Percentiles rank a stretch among this genome's conserved stretches.
phyloP scores from a whole-genome alignment of 108 stramenopile genomes.

The Nitzschia sp. region DNA sequence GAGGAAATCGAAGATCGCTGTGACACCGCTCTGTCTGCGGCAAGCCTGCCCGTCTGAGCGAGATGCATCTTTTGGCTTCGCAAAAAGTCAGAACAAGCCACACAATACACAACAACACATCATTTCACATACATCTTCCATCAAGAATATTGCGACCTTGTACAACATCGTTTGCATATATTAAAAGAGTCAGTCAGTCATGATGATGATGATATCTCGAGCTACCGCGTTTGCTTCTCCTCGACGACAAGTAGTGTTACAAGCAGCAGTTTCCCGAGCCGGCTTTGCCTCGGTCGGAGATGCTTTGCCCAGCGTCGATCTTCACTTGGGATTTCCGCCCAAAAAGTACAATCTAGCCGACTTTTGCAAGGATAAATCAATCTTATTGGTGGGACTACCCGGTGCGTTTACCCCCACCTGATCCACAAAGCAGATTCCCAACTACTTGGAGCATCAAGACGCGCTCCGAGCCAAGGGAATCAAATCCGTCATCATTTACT shows the following conservation, averaged over 20 bases:
- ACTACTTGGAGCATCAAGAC: constrained; percentile 77
- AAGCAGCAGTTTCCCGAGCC: not conserved
- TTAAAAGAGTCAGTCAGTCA: not conserved
- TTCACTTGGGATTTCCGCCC: constrained; percentile 51
- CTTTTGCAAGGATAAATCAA: constrained; percentile 50
- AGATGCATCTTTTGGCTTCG: no score
- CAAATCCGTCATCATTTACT: constrained; percentile 67
- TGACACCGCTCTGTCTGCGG: no score
- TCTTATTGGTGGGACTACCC: constrained; percentile 64
- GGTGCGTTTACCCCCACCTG: constrained; percentile 72
- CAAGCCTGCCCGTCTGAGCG: no score
- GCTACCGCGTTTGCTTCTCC: not conserved
- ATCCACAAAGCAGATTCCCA: constrained; percentile 74
- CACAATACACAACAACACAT: no score
- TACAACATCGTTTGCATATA: no score
- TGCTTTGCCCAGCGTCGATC: constrained; percentile 41
- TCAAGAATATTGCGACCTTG: no score
- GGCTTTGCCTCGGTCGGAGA: constrained; percentile 45
- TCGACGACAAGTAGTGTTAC: not conserved
- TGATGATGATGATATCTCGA: not conserved
- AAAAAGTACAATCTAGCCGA: constrained; percentile 55
- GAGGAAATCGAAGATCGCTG: no score
- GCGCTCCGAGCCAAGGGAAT: constrained; percentile 55
- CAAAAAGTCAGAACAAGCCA: no score
- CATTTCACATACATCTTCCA: no score